Conservation (phyloP, 495 filamentous ascomycete species). For the Neurospora sp. region DNA sequence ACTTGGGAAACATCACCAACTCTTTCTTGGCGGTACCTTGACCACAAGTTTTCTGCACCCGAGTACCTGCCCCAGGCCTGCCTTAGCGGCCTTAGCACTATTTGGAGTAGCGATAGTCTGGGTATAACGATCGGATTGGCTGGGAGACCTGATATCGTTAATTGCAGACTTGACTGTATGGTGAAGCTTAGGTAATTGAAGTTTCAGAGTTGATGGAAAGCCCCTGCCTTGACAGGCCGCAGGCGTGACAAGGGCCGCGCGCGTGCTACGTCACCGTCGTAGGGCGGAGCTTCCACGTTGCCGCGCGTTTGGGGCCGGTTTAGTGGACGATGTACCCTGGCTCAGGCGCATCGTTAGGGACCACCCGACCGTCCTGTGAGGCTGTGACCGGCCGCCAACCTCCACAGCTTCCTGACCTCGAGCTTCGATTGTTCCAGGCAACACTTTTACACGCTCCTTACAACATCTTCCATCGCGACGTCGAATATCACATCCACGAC, state of each 20-base stretch:
- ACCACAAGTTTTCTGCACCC: too few species aligned
- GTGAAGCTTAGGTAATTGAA: background rate
- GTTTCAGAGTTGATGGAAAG: constrained; percentile 1
- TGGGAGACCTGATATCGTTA: too few species aligned
- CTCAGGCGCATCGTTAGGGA: background rate
- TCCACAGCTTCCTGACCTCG: background rate
- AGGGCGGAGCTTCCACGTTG: background rate
- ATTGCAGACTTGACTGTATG: background rate
- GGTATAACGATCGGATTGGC: too few species aligned
- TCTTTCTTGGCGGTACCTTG: too few species aligned
- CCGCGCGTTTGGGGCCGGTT: background rate
- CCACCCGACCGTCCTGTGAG: background rate
- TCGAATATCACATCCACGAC: background rate
- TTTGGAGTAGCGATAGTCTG: too few species aligned
- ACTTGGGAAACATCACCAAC: too few species aligned
- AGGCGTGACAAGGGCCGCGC: background rate
- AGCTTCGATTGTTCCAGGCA: background rate
- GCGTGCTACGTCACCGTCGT: background rate
- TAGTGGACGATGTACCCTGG: background rate
- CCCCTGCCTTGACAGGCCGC: background rate
- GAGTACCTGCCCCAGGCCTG: too few species aligned
- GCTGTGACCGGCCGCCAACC: background rate
- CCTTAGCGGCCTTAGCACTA: too few species aligned
- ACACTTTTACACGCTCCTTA: background rate
- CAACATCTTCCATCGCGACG: background rate